Conservation (phyloP, 2,329 filamentous ascomycete species). For the Emericellopsis atlantica region DNA sequence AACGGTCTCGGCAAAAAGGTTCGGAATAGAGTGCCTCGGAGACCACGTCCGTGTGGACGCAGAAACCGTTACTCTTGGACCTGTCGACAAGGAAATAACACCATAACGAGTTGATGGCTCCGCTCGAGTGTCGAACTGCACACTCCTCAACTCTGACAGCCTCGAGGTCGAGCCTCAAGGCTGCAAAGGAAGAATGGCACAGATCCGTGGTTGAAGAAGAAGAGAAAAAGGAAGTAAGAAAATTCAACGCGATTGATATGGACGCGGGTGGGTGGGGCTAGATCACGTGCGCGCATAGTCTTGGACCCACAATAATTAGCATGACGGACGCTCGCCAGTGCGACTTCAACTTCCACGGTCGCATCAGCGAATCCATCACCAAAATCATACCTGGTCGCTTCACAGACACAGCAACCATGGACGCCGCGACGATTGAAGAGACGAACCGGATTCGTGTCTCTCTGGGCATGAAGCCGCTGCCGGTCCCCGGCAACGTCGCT, state of each 20-base stretch:
- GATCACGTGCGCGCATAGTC: conserved; percentile 2
- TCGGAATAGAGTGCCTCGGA: conserved; percentile 73
- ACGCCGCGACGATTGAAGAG: conserved; percentile 74
- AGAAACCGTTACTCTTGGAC: conserved; percentile 67
- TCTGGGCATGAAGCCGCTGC: conserved; percentile 80
- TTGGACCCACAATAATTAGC: not conserved
- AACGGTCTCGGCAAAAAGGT: conserved; percentile 81
- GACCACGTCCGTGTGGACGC: conserved; percentile 43
- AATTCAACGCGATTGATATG: conserved; percentile 15
- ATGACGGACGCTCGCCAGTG: too few relatives aligned
- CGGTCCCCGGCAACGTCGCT: conserved; percentile 53
- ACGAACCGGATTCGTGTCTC: conserved; percentile 84
- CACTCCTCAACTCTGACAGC: conserved; percentile 62
- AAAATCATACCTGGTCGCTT: not conserved
- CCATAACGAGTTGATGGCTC: conserved; percentile 64
- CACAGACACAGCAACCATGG: conserved; percentile 26
- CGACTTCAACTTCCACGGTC: too few relatives aligned
- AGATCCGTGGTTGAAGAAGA: conserved; percentile 52
- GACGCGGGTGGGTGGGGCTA: conserved; percentile 1
- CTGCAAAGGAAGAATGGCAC: conserved; percentile 50
- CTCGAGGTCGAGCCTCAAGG: conserved; percentile 43
- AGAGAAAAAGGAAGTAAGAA: conserved; percentile 18
- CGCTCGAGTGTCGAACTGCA: conserved; percentile 75
- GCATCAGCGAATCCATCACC: not conserved
- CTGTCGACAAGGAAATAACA: conserved; percentile 92